phyloP scores from a whole-genome alignment of 1,139 yeast species.

The Yamadazyma jaroonii region DNA sequence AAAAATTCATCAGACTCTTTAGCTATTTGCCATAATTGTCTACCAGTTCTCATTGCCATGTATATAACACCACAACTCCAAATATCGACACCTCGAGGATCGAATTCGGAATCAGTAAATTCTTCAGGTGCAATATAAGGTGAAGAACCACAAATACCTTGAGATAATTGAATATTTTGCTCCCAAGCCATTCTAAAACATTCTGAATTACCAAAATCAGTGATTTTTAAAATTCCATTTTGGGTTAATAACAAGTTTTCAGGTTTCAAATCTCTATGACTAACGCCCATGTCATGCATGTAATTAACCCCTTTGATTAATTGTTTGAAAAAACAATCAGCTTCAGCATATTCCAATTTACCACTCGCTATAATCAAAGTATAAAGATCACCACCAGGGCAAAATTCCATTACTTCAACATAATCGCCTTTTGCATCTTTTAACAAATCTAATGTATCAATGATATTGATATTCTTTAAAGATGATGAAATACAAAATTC shows the following conservation, averaged over 20 bases:
- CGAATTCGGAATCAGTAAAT: conserved; percentile 70
- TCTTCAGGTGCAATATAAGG: conserved; percentile 98
- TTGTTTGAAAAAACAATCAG: conserved; percentile 95
- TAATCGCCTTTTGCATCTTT: conserved; percentile 91
- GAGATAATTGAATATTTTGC: conserved; percentile 72
- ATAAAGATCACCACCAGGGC: conserved; percentile 92
- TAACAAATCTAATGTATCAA: conserved; percentile 79
- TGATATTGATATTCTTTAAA: conserved; percentile 54
- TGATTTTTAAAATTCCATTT: conserved; percentile 77
- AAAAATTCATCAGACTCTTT: conserved; percentile 75
- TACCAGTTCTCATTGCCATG: conserved; percentile 97
- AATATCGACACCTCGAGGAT: conserved; percentile 87
- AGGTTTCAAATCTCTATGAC: conserved; percentile 93
- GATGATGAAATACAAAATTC: conserved; percentile 50
- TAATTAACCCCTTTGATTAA: conserved; percentile 86
- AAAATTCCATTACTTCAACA: conserved; percentile 96
- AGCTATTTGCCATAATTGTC: conserved; percentile 90
- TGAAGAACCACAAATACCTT: conserved; percentile 83
- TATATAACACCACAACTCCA: conserved; percentile 98
- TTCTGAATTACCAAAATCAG: conserved; percentile 95
- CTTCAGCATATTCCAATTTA: conserved; percentile 79
- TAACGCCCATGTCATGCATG: conserved; percentile 97
- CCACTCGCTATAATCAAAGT: conserved; percentile 83
- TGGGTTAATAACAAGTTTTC: conserved; percentile 83
- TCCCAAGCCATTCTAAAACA: conserved; percentile 99